These are phyloP conservation scores for Aspergillus haitiensis DNA, from an alignment of 495 filamentous ascomycete species.

Conservation along the genomic window DNA sequence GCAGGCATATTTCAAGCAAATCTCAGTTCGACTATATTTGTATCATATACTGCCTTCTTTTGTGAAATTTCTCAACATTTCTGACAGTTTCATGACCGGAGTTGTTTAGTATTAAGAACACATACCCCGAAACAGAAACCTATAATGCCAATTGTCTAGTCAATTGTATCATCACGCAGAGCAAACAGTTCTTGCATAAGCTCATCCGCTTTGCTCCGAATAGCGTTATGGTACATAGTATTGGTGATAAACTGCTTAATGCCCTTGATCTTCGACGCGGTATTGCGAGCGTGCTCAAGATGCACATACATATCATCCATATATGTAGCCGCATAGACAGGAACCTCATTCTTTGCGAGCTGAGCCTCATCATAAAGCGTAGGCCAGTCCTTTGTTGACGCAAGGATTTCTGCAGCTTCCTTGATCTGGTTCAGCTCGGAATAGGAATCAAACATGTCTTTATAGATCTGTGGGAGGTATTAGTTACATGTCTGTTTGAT, in stretches of 20 bases:
- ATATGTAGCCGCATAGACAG: constrained; percentile 84
- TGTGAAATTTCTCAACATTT: background rate
- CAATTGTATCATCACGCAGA: constrained; percentile 69
- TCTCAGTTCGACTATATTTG: background rate
- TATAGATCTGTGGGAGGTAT: constrained; percentile 56
- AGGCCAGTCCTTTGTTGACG: constrained; percentile 66
- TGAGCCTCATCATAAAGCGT: constrained; percentile 72
- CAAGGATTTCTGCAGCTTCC: constrained; percentile 68
- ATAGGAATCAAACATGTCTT: constrained; percentile 76
- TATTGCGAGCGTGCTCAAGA: constrained; percentile 67
- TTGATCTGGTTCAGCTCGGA: constrained; percentile 65
- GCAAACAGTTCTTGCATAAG: constrained; percentile 69
- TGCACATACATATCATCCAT: constrained; percentile 96
- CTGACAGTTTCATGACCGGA: too few species aligned
- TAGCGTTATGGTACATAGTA: constrained; percentile 78
- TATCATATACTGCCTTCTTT: constrained; percentile 1
- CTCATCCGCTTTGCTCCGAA: constrained; percentile 70
- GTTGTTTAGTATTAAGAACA: too few species aligned
- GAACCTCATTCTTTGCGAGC: constrained; percentile 75
- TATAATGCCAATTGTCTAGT: constrained; percentile 42
- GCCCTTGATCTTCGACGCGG: constrained; percentile 71
- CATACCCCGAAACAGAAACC: too few species aligned
- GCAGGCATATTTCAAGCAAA: background rate
- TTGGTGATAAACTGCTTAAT: constrained; percentile 85
- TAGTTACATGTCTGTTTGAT: constrained; percentile 13